These are phyloP conservation scores for Wallacemonas sp. DNA, from an alignment of 208 protist genomes.

Conservation along the genomic window DNA sequence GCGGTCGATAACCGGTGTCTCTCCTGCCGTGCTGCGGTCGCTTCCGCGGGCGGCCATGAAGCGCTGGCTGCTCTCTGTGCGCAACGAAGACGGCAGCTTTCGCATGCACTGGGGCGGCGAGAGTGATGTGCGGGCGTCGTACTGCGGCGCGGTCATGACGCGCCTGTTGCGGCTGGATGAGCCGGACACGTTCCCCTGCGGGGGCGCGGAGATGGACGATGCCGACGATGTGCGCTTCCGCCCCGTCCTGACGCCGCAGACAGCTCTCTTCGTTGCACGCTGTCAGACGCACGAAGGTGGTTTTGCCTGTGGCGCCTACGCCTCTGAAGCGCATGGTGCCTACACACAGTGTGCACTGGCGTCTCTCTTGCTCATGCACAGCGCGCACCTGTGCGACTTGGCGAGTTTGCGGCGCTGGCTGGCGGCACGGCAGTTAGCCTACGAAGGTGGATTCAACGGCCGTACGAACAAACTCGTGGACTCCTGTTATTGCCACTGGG, in stretches of 20 bases:
- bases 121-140: slow-evolving; percentile 83
- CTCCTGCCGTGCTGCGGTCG: slow-evolving; percentile 13
- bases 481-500: slow-evolving; percentile 97
- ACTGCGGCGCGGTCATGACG: slow-evolving; percentile 81
- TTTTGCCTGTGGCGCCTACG: slow-evolving; percentile 58
- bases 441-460: slow-evolving; percentile 94
- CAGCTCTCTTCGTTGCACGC: slow-evolving; percentile 56
- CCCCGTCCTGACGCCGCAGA: slow-evolving; percentile 39
- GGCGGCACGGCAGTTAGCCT: slow-evolving; percentile 63
- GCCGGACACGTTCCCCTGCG: slow-evolving; percentile 23
- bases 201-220: not conserved
- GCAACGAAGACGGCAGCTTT: slow-evolving; percentile 76
- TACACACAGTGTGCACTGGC: slow-evolving; percentile 93
- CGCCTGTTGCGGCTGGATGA: slow-evolving; percentile 67
- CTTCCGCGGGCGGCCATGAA: slow-evolving; percentile 81
- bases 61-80: slow-evolving; percentile 82
- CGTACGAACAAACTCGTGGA: slow-evolving; percentile 98
- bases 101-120: slow-evolving; percentile 84
- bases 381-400: slow-evolving; percentile 52
- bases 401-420: slow-evolving; percentile 72
- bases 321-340: slow-evolving; percentile 89
- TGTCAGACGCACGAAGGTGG: slow-evolving; percentile 94
- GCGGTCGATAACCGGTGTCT: not conserved
- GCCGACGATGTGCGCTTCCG: slow-evolving; percentile 27
- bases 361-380: slow-evolving; percentile 61